Conservation (phyloP, 2,329 filamentous ascomycete species). For the Plenodomus tracheiphilus region DNA sequence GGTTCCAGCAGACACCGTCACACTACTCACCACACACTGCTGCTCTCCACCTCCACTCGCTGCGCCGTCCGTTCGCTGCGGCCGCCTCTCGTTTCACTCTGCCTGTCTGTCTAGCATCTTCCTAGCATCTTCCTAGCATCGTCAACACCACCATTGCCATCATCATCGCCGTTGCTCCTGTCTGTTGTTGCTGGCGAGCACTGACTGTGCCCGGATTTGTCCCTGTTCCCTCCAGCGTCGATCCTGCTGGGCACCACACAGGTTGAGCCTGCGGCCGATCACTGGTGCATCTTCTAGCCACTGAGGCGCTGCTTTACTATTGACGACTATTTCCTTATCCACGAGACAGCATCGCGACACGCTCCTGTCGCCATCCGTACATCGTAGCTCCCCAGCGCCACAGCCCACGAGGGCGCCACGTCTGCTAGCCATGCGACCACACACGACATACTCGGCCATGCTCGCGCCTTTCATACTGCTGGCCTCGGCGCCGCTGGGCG, state of each 20-base stretch:
- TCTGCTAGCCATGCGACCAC: constrained; percentile 34
- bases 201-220: constrained; percentile 9
- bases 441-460: constrained; percentile 43
- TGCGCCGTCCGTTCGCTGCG: constrained; percentile 4
- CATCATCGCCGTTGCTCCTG: too few relatives aligned
- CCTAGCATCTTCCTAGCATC: neutral
- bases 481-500: constrained; percentile 49
- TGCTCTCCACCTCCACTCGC: constrained; percentile 20
- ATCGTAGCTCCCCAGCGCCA: constrained; percentile 17
- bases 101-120: constrained; percentile 21
- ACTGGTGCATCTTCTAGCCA: neutral
- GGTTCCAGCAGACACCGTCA: too few relatives aligned
- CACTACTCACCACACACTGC: too few relatives aligned
- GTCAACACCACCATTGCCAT: neutral
- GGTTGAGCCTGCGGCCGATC: constrained; percentile 42
- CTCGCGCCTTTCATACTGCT: constrained; percentile 44
- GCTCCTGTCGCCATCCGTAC: too few relatives aligned
- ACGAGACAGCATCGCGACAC: neutral
- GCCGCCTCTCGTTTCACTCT: constrained; percentile 45
- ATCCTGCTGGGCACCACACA: constrained; percentile 31
- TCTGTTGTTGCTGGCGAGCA: constrained; percentile 1
- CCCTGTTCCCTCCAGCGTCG: constrained; percentile 14
- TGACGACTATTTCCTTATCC: constrained; percentile 1
- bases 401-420: constrained; percentile 27
- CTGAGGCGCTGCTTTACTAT: neutral